Percentiles rank a stretch among this genome's conserved stretches.
These are phyloP conservation scores for Myxozyma udenii DNA, from an alignment of 805 yeast species.

Conservation along the genomic window DNA sequence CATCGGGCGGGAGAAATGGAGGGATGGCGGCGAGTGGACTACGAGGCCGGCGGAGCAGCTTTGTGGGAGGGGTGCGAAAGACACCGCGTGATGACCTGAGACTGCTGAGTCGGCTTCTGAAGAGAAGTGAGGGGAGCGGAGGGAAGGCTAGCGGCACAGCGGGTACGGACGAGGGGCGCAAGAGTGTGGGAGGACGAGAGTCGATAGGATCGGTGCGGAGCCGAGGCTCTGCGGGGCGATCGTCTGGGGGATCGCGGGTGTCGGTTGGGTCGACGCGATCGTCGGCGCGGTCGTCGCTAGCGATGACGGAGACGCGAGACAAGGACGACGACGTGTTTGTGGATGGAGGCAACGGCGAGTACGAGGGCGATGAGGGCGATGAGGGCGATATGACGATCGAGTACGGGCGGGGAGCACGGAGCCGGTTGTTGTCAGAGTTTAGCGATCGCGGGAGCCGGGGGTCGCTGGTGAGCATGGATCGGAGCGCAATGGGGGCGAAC, in stretches of 20 bases:
- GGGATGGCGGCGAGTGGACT: slow-evolving; percentile 26
- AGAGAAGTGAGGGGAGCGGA: not conserved
- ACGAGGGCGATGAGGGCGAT: slow-evolving; percentile 6
- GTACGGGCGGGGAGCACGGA: not conserved
- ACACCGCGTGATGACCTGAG: slow-evolving; percentile 29
- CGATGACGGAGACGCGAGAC: not conserved
- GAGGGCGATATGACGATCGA: slow-evolving; percentile 2
- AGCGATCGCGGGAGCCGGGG: not conserved
- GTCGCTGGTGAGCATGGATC: slow-evolving; percentile 8
- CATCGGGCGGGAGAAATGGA: slow-evolving; percentile 10
- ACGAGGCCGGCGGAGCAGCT: slow-evolving; percentile 13
- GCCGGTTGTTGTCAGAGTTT: not conserved
- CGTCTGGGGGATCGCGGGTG: not conserved
- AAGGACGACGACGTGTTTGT: no score
- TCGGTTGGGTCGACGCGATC: not conserved
- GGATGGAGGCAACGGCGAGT: not conserved
- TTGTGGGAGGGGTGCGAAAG: slow-evolving; percentile 1
- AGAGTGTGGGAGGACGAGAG: not conserved
- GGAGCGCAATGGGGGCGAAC: slow-evolving; percentile 7
- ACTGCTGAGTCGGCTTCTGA: slow-evolving; percentile 16
- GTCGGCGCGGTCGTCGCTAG: no score
- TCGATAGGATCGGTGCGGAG: not conserved
- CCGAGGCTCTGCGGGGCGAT: not conserved
- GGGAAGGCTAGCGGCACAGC: not conserved
- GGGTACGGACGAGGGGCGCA: not conserved